These are phyloP conservation scores for Gracilaria domingensis DNA, from an alignment of 23 red algal genomes.

Conservation along the genomic window DNA sequence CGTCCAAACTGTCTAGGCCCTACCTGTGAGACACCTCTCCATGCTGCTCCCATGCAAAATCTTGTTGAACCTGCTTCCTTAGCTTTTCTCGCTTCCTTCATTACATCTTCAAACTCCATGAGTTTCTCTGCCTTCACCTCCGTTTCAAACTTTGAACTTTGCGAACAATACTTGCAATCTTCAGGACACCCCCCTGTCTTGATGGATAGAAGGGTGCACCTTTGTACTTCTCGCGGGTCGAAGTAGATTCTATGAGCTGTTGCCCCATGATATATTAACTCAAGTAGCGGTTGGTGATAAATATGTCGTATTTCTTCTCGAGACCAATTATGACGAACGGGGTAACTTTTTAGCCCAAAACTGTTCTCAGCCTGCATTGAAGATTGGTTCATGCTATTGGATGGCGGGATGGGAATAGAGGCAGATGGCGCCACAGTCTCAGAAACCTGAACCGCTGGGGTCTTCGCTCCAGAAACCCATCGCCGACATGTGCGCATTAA, in stretches of 20 bases:
- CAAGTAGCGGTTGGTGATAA: slow-evolving; percentile 83
- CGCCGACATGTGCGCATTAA: not conserved
- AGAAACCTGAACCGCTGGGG: slow-evolving; percentile 9
- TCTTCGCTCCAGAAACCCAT: slow-evolving; percentile 14
- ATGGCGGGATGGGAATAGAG: not conserved
- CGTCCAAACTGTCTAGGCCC: slow-evolving; percentile 92
- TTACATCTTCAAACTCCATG: slow-evolving; percentile 75
- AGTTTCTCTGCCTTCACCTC: slow-evolving; percentile 91
- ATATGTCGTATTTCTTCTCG: slow-evolving; percentile 76
- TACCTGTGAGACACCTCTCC: slow-evolving; percentile 94
- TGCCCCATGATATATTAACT: slow-evolving; percentile 90
- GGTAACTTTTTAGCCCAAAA: slow-evolving; percentile 27
- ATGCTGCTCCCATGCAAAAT: slow-evolving; percentile 99
- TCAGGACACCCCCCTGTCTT: slow-evolving; percentile 99
- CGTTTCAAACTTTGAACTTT: slow-evolving; percentile 84
- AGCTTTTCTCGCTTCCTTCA: slow-evolving; percentile 74
- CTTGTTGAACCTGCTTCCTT: slow-evolving; percentile 92
- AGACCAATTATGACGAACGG: slow-evolving; percentile 91
- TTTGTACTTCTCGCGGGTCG: slow-evolving; percentile 86
- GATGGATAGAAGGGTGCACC: slow-evolving; percentile 95
- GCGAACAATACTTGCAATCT: slow-evolving; percentile 97
- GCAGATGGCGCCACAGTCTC: slow-evolving; percentile 35
- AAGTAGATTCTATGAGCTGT: slow-evolving; percentile 90
- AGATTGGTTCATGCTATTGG: not conserved
- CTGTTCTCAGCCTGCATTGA: not conserved